Conservation (phyloP, 345 rosid genomes). For the Sapria himalayana region DNA sequence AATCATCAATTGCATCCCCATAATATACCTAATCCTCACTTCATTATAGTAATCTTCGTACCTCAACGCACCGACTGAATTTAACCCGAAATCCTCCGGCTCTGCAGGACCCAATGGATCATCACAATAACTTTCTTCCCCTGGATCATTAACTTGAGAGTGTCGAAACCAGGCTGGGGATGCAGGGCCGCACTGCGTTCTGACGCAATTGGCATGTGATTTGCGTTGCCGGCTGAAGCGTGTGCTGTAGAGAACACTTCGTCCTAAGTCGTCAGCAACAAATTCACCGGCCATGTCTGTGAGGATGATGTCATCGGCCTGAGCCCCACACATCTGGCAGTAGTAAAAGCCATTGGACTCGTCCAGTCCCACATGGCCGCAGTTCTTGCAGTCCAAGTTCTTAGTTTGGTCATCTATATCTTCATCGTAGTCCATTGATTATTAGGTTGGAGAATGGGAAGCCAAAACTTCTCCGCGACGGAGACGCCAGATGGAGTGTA, state of each 20-base stretch:
- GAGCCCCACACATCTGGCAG: conserved; percentile 27
- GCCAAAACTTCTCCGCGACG: too few species aligned
- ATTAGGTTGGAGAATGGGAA: too few species aligned
- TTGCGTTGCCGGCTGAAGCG: conserved; percentile 15
- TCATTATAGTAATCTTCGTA: conserved; percentile 41
- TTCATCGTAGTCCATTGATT: conserved; percentile 6
- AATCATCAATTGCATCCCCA: conserved; percentile 48
- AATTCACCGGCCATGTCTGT: conserved; percentile 47
- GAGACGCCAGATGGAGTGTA: too few species aligned
- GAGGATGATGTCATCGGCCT: conserved; percentile 23
- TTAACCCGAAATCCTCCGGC: conserved; percentile 31
- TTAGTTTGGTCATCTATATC: conserved; percentile 6
- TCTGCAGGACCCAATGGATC: conserved; percentile 19
- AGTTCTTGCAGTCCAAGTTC: conserved; percentile 16
- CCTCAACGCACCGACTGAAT: conserved; percentile 7
- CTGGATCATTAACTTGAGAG: conserved; percentile 13
- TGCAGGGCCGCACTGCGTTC: conserved; percentile 15
- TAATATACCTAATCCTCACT: conserved; percentile 45
- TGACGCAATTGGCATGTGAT: conserved; percentile 7
- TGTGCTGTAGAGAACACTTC: conserved; percentile 24
- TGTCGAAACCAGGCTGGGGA: conserved; percentile 23
- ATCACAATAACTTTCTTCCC: background rate
- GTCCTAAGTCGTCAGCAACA: conserved; percentile 22
- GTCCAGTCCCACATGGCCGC: conserved; percentile 28
- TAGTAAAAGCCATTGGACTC: conserved; percentile 34